Evolutionary conservation across 2,329 filamentous ascomycete genomes (phyloP), one percentile per base, ranked within the genome.

Genomic region (Davidsoniella neocaledoniae): DNA sequence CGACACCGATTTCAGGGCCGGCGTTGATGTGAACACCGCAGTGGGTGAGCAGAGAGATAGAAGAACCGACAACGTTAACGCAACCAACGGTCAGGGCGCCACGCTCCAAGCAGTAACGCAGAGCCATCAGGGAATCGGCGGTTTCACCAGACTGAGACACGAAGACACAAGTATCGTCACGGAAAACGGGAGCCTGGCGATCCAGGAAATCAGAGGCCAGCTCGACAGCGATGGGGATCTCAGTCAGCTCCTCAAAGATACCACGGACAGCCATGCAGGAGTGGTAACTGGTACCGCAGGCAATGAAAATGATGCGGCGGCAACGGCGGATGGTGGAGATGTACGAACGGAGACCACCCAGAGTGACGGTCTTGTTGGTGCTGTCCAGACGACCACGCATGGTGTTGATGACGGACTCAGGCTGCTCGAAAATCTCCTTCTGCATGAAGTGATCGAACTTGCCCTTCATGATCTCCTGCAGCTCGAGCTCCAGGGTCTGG

Each of bases 361-460:
- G 80, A 8, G 90, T 96, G 59, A 98, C 88, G 52, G 79, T 84
- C 76, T 93, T 94, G 74, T 95, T 94, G 60, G 79, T 82, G 54
- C 83, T 74, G 67, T 98, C 91, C 60, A 98, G 74, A 71, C 91
- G 91, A 69, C 91, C 91, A 79, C 91, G 86, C 91, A 98, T 98
- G 58, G 91, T 95, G 77, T 98, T 98, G 72, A 98, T 81, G 54
- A 98, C 86, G 12, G 91, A 98, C 71, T 98, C 91, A 62, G 91
- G 91, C 74, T 98, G 91, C 76, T 98, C 91, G 67, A 98, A 98
- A 62, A 98, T 98, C 68, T 98, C 91, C 79, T 98, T 98, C 68
- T 98, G 91, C 91, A 98, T 98, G 76, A 95, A 98, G 73, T 98
- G 91, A 67, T 98, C 91, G 69, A 96, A 98, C 66, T 91, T 93